Base-by-base conservation (phyloP, 208 protist species). In the Trypanosoma platydactyli region DNA sequence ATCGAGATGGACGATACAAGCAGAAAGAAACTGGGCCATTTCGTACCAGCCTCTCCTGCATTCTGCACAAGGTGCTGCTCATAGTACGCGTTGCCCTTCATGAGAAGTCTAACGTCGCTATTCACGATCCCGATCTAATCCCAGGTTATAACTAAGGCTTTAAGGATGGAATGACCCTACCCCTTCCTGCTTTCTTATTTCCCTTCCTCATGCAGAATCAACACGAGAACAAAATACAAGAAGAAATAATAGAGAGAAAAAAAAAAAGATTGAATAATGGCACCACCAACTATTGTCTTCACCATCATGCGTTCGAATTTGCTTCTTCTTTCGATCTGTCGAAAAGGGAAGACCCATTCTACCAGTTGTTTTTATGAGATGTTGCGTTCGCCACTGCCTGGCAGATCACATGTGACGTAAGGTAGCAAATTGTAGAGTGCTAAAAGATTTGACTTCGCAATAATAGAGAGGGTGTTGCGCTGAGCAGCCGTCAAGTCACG, bases 381-480 rank as follows among this genome's bases (percentile, higher is more conserved):
- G 33, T 30, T 38, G 55, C 44, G 3, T 24, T 50, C 50, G 71
- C 55, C 44, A 58, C 52, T 15, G 16, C 35, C 7, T 64, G n/a
- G 27, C 66, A 52, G 0, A 79, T 67, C 45, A 81, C 77, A 9
- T 15, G 77, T 81, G 11, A 88, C 64, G 62, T 86, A 81, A 12
- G 80, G 85, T 48, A 95, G 70, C 44, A 91, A 70, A 53, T 79
- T 88, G 74, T 88, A 90, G 30, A 95, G 71, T 9, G 71, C 49
- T n/a, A 68, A 42, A 62, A 68, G 27, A 38, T 66, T 71, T 20
- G 48, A 56, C 27, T 56, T 61, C 20, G 58, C 40, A 27, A 71
- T 60, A 16, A 57, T n/a, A 5, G 46, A 18, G 38, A 87, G 60
- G 27, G 67, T 71, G 60, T 83, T 51, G 9, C 58, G 72, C 27